A percentile compares a stretch with the other conserved stretches of the same genome.
Conservation (phyloP, 345 rosid genomes). For the Melaleuca alternifolia region DNA sequence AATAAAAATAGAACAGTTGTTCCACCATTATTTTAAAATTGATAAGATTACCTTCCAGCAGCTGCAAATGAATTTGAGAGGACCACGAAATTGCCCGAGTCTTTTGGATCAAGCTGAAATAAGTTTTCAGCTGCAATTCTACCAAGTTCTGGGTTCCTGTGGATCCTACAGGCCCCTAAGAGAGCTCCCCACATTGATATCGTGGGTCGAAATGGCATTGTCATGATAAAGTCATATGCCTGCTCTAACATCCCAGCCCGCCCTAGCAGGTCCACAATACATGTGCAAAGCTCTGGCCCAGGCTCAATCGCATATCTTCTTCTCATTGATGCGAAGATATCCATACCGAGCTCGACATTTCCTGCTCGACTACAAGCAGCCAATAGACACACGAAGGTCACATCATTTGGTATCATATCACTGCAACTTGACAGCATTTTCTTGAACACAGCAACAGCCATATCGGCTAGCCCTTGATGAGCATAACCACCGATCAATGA, state of each 20-base stretch:
- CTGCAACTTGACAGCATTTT: constrained; percentile 26
- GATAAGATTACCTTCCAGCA: constrained; percentile 45
- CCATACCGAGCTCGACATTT: constrained; percentile 47
- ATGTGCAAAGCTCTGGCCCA: constrained; percentile 74
- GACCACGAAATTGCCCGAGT: constrained; percentile 73
- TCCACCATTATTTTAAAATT: not conserved
- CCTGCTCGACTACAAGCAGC: constrained; percentile 90
- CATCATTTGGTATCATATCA: constrained; percentile 45
- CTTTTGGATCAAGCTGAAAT: constrained; percentile 68
- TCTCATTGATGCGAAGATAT: constrained; percentile 56
- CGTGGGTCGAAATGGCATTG: constrained; percentile 62
- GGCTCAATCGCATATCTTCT: constrained; percentile 46
- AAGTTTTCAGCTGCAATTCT: constrained; percentile 54
- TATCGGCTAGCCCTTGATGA: constrained; percentile 55
- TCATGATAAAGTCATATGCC: constrained; percentile 47
- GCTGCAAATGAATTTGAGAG: constrained; percentile 78
- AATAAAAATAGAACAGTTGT: not conserved
- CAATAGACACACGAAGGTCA: constrained; percentile 65
- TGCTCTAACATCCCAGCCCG: constrained; percentile 69
- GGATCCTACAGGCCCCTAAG: constrained; percentile 70
- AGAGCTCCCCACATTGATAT: constrained; percentile 86
- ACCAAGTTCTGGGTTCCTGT: constrained; percentile 53
- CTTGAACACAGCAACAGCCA: constrained; percentile 48
- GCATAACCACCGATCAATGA: constrained; percentile 73
- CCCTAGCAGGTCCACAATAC: constrained; percentile 75